Percentiles rank a stretch among this genome's conserved stretches.
Evolutionary conservation across 805 yeast species (phyloP).

Genomic region (Kuraishia molischiana): DNA sequence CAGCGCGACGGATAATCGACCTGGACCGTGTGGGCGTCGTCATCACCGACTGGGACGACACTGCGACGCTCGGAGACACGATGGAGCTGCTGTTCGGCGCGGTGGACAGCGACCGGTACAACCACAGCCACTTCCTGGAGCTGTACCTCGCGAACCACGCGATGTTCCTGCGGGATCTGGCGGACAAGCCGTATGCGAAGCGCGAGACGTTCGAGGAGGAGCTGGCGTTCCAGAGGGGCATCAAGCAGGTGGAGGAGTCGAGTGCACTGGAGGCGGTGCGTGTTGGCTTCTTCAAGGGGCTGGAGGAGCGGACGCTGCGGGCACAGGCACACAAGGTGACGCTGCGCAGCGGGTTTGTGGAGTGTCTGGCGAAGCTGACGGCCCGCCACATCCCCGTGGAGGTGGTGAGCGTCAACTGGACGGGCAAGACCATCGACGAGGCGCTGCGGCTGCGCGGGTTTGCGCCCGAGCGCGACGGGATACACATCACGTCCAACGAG

Average conservation of each 20-base stretch:
- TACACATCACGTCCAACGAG: conserved; percentile 39
- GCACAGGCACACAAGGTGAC: neutral
- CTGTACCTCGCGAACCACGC: conserved; percentile 29
- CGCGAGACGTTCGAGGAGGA: conserved; percentile 30
- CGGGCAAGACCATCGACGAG: conserved; percentile 33
- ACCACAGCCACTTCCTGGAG: conserved; percentile 32
- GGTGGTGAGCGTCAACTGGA: conserved; percentile 57
- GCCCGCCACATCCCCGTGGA: conserved; percentile 1
- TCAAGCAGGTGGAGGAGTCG: conserved; percentile 34
- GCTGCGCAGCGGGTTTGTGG: conserved; percentile 1
- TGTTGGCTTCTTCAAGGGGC: conserved; percentile 1
- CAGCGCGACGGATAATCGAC: too few relatives aligned
- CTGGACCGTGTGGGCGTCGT: conserved; percentile 11
- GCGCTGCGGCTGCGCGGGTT: conserved; percentile 15
- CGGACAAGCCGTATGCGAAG: conserved; percentile 16
- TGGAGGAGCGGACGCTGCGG: neutral
- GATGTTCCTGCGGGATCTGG: conserved; percentile 14
- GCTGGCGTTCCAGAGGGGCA: conserved; percentile 30
- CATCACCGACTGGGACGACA: conserved; percentile 60
- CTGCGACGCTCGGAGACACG: conserved; percentile 48
- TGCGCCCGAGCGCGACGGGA: conserved; percentile 3
- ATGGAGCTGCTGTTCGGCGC: conserved; percentile 38
- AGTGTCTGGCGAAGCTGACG: neutral
- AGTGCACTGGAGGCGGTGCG: conserved; percentile 23
- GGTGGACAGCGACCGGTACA: conserved; percentile 28